A percentile compares a stretch with the other conserved stretches of the same genome.
phyloP scores from a whole-genome alignment of 164 flowering plant species.

The Aristolochia californica region DNA sequence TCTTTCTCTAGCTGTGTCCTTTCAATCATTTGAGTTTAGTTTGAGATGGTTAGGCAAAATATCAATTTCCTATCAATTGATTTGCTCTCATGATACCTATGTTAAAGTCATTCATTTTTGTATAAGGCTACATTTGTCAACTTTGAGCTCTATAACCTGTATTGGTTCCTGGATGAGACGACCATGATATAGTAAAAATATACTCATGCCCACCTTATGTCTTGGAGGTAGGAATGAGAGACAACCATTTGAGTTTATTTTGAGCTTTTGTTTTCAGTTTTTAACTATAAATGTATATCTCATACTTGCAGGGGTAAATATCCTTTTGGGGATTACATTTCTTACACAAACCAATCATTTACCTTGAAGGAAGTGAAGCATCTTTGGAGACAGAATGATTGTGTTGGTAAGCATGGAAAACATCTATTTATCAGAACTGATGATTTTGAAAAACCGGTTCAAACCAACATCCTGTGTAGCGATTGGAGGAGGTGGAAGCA shows the following conservation, averaged over 20 bases:
- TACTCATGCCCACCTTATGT: too few species aligned
- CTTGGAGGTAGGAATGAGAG: too few species aligned
- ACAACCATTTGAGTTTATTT: too few species aligned
- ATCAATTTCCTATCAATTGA: not conserved
- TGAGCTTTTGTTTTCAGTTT: not conserved
- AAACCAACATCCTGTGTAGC: slow-evolving; percentile 78
- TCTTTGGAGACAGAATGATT: slow-evolving; percentile 75
- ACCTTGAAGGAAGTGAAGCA: slow-evolving; percentile 88
- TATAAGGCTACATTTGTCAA: not conserved
- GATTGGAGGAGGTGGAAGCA: slow-evolving; percentile 83
- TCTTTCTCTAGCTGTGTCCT: slow-evolving; percentile 45
- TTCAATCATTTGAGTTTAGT: not conserved
- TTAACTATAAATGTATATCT: not conserved
- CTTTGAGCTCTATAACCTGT: not conserved
- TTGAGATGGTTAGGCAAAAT: not conserved
- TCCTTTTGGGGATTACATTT: slow-evolving; percentile 85
- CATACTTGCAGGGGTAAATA: slow-evolving; percentile 56
- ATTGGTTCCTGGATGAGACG: not conserved
- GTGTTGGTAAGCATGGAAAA: slow-evolving; percentile 45
- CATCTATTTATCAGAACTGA: slow-evolving; percentile 65
- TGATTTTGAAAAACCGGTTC: slow-evolving; percentile 75
- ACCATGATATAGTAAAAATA: too few species aligned
- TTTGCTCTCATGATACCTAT: too few species aligned
- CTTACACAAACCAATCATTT: slow-evolving; percentile 62
- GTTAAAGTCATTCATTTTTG: too few species aligned